Base-by-base conservation (phyloP, 495 filamentous ascomycete species). In the Daldinia vernicosa region DNA sequence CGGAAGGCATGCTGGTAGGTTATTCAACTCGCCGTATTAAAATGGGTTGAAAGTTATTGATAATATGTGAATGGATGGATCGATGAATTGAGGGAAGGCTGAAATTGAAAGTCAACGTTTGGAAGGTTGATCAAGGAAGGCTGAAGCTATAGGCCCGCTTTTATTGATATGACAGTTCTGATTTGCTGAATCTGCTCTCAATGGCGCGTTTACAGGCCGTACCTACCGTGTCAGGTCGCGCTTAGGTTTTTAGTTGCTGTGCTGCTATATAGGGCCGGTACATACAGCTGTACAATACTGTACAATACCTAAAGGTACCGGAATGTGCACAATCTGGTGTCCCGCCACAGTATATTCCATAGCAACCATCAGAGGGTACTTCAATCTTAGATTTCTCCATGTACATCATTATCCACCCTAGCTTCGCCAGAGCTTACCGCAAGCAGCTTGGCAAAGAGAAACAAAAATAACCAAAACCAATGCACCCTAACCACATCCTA, bases 221-320 rank as follows among this genome's bases (percentile, higher is more conserved):
- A 53, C 26, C 6, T 56, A 35, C 45, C 60, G 50, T 53, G 67
- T 64, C 67, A 33, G 47, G 53, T 72, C 69, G 69, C 69, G 66
- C 70, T 35, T 65, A 17, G 28, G 27, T 28, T 47, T 53, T 63
- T 57, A 60, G 43, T 11, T 58, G 28, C 17, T 17, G 7, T 7
- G 39, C 17, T 45, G 19, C 43, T 45, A 45, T 6, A 15, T 5
- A n/a, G 3, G 43, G 19, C 14, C 4, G 12, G 47, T 33, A 60
- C 27, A 22, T 47, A 59, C 14, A 26, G 33, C 57, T 35, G 61
- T 66, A n/a, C n/a, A n/a, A n/a, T n/a, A n/a, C n/a, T n/a, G n/a
- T n/a, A n/a, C n/a, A n/a, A n/a, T n/a, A 66, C 62, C 56, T 35
- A 28, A 17, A 30, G 9, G 26, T 40, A 58, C 24, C 15, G 27